Evolutionary conservation across 2,329 filamentous ascomycete genomes (phyloP).

Genomic region (Alternaria panax): DNA sequence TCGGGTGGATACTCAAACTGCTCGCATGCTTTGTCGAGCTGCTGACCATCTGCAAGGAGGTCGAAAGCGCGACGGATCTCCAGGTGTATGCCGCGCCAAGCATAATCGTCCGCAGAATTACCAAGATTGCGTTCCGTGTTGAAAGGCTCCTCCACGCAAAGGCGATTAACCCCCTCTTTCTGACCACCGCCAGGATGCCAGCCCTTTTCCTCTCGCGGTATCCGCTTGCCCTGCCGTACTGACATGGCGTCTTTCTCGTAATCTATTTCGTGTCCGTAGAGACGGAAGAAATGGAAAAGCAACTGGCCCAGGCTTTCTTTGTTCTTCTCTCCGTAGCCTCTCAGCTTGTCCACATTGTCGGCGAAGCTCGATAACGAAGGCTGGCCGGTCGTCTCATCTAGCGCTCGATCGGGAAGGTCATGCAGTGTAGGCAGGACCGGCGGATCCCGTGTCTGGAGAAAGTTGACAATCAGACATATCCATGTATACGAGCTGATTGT

Average conservation of each 20-base stretch:
- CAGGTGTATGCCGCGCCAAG: conserved; percentile 87
- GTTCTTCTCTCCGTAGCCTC: conserved; percentile 78
- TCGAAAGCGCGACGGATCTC: conserved; percentile 91
- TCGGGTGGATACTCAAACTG: conserved; percentile 85
- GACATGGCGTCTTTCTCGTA: conserved; percentile 86
- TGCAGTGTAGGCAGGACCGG: conserved; percentile 88
- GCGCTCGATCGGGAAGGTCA: conserved; percentile 70
- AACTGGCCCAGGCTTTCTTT: conserved; percentile 82
- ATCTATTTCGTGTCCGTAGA: conserved; percentile 92
- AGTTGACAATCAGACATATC: conserved; percentile 98
- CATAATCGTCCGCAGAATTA: conserved; percentile 95
- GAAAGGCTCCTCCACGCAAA: conserved; percentile 97
- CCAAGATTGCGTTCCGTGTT: conserved; percentile 88
- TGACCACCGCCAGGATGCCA: conserved; percentile 72
- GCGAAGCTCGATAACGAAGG: conserved; percentile 74
- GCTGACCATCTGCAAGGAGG: conserved; percentile 73
- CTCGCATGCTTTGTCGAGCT: conserved; percentile 84
- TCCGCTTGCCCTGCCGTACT: conserved; percentile 78
- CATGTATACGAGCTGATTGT: conserved; percentile 98
- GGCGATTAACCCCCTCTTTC: conserved; percentile 68
- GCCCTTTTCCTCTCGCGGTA: conserved; percentile 84
- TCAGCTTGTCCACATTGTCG: conserved; percentile 79
- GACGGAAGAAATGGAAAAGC: conserved; percentile 94
- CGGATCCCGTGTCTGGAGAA: conserved; percentile 85
- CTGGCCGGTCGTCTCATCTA: conserved; percentile 68